Evolutionary conservation across 108 stramenopile genomes (phyloP), one percentile per base, ranked within the genome.

Genomic region (Nannochloropsis granulata): DNA sequence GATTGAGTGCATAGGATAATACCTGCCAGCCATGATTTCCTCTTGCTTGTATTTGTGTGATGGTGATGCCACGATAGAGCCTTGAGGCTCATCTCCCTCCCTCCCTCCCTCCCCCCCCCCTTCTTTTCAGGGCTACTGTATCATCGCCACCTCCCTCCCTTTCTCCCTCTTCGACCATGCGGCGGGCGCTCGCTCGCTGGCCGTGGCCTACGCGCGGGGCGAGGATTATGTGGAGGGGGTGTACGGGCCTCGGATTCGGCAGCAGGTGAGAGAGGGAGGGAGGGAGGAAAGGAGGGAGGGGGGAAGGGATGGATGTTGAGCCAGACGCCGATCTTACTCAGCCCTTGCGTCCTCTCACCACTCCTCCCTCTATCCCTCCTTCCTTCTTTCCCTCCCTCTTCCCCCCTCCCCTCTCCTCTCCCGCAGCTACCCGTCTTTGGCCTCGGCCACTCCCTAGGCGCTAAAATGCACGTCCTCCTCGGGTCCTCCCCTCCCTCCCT

Each of bases 361-460:
- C 5, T 34, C 34, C 34, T 5, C 34, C 34, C 34, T 71, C 56
- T 71, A 0, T n/a, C 7, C 56, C 2, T 8, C 56, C 8, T n/a
- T 71, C 8, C 56, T 7, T 71, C 21, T n/a, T 7, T 71, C 56
- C 56, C 56, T 71, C 56, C 56, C 8, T 71, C 56, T 71, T 7
- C 56, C 8, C 7, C 56, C 56, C 56, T 71, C 56, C 56, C 56
- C n/a, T 7, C 12, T 10, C 24, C 7, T 2, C 7, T 25, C 79
- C 24, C 7, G 23, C 82, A 79, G 44, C 44, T 83, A 21, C 86
- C 86, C 80, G 42, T 86, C 24, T 86, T 86, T 45, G 86, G 86
- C 44, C 43, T 86, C 44, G 86, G 86, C 26, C 86, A 86, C 86
- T 83, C 82, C 46, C 82, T 86, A 0, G 86, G 86, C 34, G 86